These are phyloP conservation scores for Colletotrichum ledebouriae DNA, from an alignment of 2,329 filamentous ascomycete species.

Conservation along the genomic window DNA sequence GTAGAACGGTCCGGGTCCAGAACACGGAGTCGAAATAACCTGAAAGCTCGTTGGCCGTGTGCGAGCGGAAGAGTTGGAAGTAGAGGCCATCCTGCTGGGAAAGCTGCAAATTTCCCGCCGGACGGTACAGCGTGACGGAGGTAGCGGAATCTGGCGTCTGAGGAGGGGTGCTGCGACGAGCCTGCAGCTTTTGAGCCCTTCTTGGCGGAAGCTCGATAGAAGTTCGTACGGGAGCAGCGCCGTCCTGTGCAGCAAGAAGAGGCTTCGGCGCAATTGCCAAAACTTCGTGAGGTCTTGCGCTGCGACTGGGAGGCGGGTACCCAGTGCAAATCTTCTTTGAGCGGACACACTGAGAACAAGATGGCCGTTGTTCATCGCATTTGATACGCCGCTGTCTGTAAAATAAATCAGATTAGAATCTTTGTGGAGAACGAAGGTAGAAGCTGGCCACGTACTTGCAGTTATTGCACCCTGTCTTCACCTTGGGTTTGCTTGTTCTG, in stretches of 20 bases:
- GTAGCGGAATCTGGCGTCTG: conserved; percentile 49
- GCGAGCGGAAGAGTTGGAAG: conserved; percentile 72
- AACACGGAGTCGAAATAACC: conserved; percentile 77
- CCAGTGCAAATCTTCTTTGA: conserved; percentile 71
- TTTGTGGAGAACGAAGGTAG: conserved; percentile 11
- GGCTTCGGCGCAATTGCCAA: conserved; percentile 66
- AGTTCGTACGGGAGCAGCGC: conserved; percentile 43
- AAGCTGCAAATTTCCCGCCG: conserved; percentile 61
- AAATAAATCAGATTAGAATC: conserved; percentile 44
- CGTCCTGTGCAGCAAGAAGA: conserved; percentile 44
- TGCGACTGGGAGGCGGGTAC: conserved; percentile 70
- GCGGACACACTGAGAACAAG: conserved; percentile 70
- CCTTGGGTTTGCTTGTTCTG: conserved; percentile 70
- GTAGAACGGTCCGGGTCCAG: conserved; percentile 73
- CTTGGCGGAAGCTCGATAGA: conserved; percentile 41
- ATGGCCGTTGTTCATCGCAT: conserved; percentile 74
- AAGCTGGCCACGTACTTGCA: conserved; percentile 70
- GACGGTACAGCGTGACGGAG: conserved; percentile 56
- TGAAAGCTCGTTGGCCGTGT: conserved; percentile 73
- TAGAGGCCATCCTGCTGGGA: conserved; percentile 68
- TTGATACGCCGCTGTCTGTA: conserved; percentile 72
- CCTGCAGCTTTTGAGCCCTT: conserved; percentile 34
- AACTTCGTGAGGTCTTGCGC: conserved; percentile 60
- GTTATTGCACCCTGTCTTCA: conserved; percentile 75
- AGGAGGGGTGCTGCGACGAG: conserved; percentile 48